phyloP scores from a whole-genome alignment of 352 stramenopile genomes.

The Globisporangium splendens region DNA sequence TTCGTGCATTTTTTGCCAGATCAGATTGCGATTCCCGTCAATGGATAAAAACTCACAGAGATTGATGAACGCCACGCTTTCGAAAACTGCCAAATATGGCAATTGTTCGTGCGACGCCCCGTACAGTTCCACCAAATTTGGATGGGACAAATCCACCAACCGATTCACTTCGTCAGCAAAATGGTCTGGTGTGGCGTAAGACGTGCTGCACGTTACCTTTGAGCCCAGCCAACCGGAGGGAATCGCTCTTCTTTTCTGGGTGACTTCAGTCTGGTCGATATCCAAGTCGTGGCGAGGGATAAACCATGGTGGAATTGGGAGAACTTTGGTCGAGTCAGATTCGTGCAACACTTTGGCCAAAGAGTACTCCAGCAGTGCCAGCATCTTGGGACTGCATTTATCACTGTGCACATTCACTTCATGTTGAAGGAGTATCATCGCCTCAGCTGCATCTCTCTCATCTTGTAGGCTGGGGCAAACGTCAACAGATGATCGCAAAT shows the following conservation, averaged over 20 bases:
- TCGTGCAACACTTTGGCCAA: not conserved
- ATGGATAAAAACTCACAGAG: not conserved
- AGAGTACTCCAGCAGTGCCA: not conserved
- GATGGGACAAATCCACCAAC: slow-evolving; percentile 5
- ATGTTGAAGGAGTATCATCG: not conserved
- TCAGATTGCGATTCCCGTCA: not conserved
- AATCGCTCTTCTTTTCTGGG: not conserved
- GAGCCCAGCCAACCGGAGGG: slow-evolving; percentile 36
- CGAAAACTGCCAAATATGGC: not conserved
- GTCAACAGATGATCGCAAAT: not conserved
- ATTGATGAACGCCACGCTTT: not conserved
- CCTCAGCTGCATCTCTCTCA: not conserved
- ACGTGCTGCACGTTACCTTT: slow-evolving; percentile 8
- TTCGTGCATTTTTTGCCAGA: slow-evolving; percentile 9
- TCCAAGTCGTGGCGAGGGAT: slow-evolving; percentile 85
- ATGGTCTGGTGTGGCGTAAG: no score
- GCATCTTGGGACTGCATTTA: slow-evolving; percentile 2
- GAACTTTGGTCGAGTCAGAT: not conserved
- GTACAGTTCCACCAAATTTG: slow-evolving; percentile 14
- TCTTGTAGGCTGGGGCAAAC: not conserved
- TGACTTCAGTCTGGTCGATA: slow-evolving; percentile 29
- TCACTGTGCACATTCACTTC: not conserved
- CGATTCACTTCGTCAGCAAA: no score
- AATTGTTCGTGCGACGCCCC: slow-evolving; percentile 13
- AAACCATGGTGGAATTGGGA: slow-evolving; percentile 29